Percentiles rank a stretch among this genome's conserved stretches.
Evolutionary conservation across 2,329 filamentous ascomycete genomes (phyloP).

Genomic region (Colletotrichum lindemuthianum): DNA sequence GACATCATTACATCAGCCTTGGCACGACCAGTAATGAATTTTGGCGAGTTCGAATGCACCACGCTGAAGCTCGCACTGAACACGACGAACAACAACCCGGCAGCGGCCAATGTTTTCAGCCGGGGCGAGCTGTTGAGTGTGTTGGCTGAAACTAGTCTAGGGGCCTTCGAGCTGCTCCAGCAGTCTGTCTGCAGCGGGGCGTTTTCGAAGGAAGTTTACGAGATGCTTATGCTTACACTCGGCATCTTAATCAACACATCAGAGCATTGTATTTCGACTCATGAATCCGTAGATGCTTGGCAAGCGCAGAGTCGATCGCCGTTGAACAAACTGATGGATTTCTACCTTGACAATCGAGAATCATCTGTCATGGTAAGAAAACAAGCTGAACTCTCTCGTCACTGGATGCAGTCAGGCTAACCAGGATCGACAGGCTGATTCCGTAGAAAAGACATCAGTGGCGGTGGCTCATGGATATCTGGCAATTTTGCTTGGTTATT

Average conservation of each 20-base stretch:
- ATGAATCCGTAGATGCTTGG: conserved; percentile 49
- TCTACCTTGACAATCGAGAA: conserved; percentile 76
- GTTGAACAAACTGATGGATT: conserved; percentile 67
- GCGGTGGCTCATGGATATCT: conserved; percentile 90
- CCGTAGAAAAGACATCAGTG: conserved; percentile 77
- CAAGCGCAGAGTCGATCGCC: conserved; percentile 52
- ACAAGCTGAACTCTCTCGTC: too few species aligned
- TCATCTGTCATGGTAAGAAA: conserved; percentile 73
- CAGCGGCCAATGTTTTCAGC: conserved; percentile 76
- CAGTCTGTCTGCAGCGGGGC: conserved; percentile 58
- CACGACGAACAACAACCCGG: conserved; percentile 81
- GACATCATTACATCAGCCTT: conserved; percentile 56
- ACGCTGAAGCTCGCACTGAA: conserved; percentile 82
- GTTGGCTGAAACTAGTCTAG: conserved; percentile 61
- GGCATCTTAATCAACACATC: conserved; percentile 89
- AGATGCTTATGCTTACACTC: conserved; percentile 80
- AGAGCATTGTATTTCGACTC: conserved; percentile 76
- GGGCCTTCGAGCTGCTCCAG: conserved; percentile 59
- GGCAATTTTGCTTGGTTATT: conserved; percentile 82
- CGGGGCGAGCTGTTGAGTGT: conserved; percentile 63
- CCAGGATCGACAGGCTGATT: conserved; percentile 64
- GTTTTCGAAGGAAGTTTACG: conserved; percentile 64
- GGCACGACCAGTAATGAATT: conserved; percentile 45
- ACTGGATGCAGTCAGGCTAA: neutral
- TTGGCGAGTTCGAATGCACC: conserved; percentile 55